Evolutionary conservation across 768 basidiomycete species (phyloP), one percentile per base, ranked within the genome.

Genomic region (Phaffia australis): DNA sequence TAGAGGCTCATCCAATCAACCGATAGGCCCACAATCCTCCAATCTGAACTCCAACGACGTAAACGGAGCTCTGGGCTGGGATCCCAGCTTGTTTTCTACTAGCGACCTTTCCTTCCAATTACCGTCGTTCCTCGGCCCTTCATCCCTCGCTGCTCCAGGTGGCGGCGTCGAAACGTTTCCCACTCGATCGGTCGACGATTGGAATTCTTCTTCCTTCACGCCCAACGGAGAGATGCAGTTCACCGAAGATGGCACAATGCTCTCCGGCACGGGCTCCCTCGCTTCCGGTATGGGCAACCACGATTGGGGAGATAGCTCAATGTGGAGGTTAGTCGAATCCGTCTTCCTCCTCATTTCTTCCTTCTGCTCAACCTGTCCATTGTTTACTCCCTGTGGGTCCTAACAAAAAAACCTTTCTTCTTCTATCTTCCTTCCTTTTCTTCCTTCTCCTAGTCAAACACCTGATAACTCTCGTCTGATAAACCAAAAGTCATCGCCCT

Each of bases 111-210:
- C 35, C 35, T 42, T 42, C 35, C 35, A 64, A 54, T 54, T 64
- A 27, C 63, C 63, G 3, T 56, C 63, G 23, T 64, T 64, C 63
- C 46, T 64, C 3, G 63, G 63, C 19, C 63, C 63, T 23, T 64
- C 63, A 19, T 35, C 29, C 15, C 55, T 56, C 18, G 63, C 63
- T 47, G 63, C 63, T n/a, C 63, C 63, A n/a, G 63, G 63, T 23
- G 63, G 63, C n/a, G 63, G 63, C 46, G 63, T 64, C 35, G 63
- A 64, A 47, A 47, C 63, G 16, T 51, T 52, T 23, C 63, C 63
- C 18, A 46, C 42, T n/a, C 32, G 63, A 64, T 56, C 63, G 23
- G 63, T 64, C 7, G 63, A 56, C 1, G 63, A 64, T 18, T 64
- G 63, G 63, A 64, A 64, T 48, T 42, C 42, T 30, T 23, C 63